phyloP scores from a whole-genome alignment of 805 yeast genomes.

The Jamesozyma gamospora region DNA sequence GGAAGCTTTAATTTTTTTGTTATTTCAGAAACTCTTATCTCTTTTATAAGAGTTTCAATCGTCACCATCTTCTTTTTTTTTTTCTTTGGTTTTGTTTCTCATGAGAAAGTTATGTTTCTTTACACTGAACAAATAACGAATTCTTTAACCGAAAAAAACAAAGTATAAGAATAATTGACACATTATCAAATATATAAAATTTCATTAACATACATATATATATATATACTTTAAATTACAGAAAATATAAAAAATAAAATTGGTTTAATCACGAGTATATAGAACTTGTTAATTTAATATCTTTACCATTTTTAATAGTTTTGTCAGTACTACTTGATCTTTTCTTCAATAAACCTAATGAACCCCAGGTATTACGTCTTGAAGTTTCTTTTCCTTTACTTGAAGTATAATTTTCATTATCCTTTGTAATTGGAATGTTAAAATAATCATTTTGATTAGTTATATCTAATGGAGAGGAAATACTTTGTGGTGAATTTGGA shows the following conservation, averaged over 20 bases:
- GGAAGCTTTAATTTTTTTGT: conserved; percentile 1
- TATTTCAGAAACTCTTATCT: background rate
- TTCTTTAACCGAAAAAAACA: no score
- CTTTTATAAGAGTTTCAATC: background rate
- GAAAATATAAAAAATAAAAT: no score
- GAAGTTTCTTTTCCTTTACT: background rate
- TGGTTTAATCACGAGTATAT: background rate
- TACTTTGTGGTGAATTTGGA: background rate
- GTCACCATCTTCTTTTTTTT: no score
- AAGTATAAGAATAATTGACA: no score
- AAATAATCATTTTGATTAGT: background rate
- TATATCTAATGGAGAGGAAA: background rate
- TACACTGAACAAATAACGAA: no score
- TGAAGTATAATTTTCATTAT: background rate
- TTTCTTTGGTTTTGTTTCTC: no score
- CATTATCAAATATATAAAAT: no score
- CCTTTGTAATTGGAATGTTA: background rate
- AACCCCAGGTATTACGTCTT: background rate
- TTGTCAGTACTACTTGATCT: background rate
- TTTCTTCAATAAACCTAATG: background rate
- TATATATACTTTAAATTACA: no score
- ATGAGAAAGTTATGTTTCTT: no score
- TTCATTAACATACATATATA: no score
- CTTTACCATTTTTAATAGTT: background rate
- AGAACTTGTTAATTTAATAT: background rate